These are phyloP conservation scores for Nemania sp. DNA, from an alignment of 2,329 filamentous ascomycete genomes.

Conservation along the genomic window DNA sequence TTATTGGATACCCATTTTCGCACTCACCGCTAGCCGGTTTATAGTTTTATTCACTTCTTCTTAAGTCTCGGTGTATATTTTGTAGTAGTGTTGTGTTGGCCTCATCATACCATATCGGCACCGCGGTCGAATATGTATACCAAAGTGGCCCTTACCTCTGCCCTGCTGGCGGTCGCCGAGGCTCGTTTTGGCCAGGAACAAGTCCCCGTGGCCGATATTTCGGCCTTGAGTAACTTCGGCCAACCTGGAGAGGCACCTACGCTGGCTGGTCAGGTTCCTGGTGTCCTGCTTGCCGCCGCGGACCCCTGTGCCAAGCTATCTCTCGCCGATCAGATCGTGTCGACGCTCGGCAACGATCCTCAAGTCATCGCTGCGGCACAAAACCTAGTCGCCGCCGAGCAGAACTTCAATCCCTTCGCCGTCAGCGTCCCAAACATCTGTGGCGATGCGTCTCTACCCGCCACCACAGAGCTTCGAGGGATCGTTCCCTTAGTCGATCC, in stretches of 20 bases:
- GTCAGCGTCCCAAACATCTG: constrained; percentile 65
- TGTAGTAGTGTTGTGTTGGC: constrained; percentile 24
- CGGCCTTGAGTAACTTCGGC: constrained; percentile 57
- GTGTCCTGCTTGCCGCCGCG: constrained; percentile 64
- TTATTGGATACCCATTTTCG: constrained; percentile 33
- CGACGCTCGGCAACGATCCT: constrained; percentile 61
- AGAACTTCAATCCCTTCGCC: constrained; percentile 72
- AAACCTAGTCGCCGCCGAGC: constrained; percentile 67
- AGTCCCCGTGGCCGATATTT: constrained; percentile 57
- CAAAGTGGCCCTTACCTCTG: constrained; percentile 46
- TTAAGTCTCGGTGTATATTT: constrained; percentile 21
- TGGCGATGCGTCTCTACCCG: constrained; percentile 63
- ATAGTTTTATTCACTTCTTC: constrained; percentile 28
- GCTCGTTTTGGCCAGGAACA: constrained; percentile 69
- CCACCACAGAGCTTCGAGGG: constrained; percentile 62
- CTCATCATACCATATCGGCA: constrained; percentile 5
- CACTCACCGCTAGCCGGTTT: constrained; percentile 38
- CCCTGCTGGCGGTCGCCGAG: constrained; percentile 49
- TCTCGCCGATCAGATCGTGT: constrained; percentile 66
- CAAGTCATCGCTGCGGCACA: constrained; percentile 64
- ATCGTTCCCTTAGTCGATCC: constrained; percentile 71
- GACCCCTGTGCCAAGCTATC: constrained; percentile 69
- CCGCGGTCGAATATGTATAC: constrained; percentile 46
- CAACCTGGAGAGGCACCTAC: constrained; percentile 63
- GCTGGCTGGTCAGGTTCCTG: constrained; percentile 63